Evolutionary conservation across 169 alveolate genomes (phyloP).

Genomic region (Eimeria sp.): DNA sequence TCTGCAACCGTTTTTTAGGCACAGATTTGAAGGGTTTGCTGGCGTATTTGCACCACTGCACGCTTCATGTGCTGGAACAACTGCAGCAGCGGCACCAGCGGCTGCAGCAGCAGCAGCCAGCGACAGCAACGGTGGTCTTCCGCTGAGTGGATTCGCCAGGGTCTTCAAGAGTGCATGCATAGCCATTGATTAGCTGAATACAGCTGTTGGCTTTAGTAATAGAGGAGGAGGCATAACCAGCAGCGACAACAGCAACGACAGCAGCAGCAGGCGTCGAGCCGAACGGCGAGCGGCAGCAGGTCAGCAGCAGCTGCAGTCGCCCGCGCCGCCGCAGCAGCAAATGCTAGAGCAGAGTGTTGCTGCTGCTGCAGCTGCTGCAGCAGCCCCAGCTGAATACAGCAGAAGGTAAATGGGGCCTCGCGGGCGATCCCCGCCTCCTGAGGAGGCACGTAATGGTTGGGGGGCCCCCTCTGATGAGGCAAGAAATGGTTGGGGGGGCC

Average conservation of each 20-base stretch:
- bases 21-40: neutral
- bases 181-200: neutral
- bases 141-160: neutral
- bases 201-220: neutral
- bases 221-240: neutral
- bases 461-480: neutral
- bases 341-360: conserved; percentile 13
- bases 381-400: neutral
- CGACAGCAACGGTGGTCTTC: neutral
- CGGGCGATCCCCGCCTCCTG: neutral
- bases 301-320: conserved; percentile 19
- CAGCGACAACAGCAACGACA: neutral
- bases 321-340: neutral
- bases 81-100: conserved; percentile 14
- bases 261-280: conserved; percentile 59
- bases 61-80: neutral
- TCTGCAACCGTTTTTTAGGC: neutral
- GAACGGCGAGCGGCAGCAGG: conserved; percentile 30
- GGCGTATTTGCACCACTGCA: neutral
- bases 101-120: neutral
- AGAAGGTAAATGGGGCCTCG: no score
- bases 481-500: neutral
- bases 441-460: neutral
- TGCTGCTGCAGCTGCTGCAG: neutral
- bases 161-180: neutral